phyloP scores from a whole-genome alignment of 108 stramenopile species.

The Cyclostephanos tholiformis region DNA sequence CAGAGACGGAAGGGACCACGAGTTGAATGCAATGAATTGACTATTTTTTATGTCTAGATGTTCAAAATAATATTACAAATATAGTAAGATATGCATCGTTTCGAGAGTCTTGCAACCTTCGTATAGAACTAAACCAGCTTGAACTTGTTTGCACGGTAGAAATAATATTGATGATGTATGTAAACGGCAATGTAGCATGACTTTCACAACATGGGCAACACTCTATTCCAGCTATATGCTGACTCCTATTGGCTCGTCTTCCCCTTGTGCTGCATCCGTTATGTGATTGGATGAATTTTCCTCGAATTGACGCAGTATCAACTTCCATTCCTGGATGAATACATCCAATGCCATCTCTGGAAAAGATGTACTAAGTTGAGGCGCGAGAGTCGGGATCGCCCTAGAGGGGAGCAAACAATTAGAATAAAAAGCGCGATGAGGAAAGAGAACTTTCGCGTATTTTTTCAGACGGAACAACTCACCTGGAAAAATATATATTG shows the following conservation, averaged over 20 bases:
- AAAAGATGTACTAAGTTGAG: constrained; percentile 20
- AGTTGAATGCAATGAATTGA: no score
- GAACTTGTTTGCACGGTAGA: neutral
- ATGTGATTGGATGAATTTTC: constrained; percentile 41
- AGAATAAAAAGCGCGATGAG: neutral
- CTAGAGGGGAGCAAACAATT: constrained; percentile 5
- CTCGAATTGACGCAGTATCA: constrained; percentile 34
- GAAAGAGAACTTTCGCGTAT: neutral
- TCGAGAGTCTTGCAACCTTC: no score
- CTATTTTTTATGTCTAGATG: no score
- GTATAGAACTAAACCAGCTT: no score
- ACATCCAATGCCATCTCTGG: constrained; percentile 45
- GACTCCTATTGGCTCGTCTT: constrained; percentile 31
- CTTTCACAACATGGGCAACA: constrained; percentile 21
- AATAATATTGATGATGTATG: neutral
- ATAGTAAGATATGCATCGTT: neutral
- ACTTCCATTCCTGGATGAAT: constrained; percentile 50
- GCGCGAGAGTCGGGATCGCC: constrained; percentile 20
- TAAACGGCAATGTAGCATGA: neutral
- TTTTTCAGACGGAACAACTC: neutral
- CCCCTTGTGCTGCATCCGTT: constrained; percentile 33
- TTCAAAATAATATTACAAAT: no score
- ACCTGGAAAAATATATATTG: constrained; percentile 34
- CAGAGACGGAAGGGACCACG: no score
- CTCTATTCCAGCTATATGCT: constrained; percentile 25